Percentiles rank a stretch among this genome's conserved stretches.
phyloP scores from a whole-genome alignment of 192 early-diverging fungal genomes.

The Ambispora gerdemannii region DNA sequence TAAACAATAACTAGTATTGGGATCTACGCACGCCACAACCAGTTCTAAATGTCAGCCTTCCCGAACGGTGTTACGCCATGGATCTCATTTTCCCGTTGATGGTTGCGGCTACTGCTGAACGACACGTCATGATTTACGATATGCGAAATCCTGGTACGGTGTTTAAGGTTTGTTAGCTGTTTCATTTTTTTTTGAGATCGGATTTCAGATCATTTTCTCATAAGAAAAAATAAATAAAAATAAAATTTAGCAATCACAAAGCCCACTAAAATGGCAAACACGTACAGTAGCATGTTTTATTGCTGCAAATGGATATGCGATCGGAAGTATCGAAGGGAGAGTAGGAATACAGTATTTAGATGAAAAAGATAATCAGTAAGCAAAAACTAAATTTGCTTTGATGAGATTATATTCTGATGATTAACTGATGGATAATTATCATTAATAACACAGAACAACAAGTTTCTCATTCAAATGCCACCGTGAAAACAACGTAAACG shows the following conservation, averaged over 20 bases:
- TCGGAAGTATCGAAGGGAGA: slow-evolving; percentile 93
- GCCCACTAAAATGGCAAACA: slow-evolving; percentile 85
- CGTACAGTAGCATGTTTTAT: slow-evolving; percentile 78
- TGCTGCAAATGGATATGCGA: slow-evolving; percentile 74
- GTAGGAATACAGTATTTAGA: slow-evolving; percentile 92
- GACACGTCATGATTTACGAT: slow-evolving; percentile 78
- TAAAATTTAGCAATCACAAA: slow-evolving; percentile 33
- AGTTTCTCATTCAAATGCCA: slow-evolving; percentile 97
- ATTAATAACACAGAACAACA: slow-evolving; percentile 39
- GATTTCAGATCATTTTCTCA: too few species aligned
- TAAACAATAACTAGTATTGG: slow-evolving; percentile 85
- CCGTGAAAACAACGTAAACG: slow-evolving; percentile 61
- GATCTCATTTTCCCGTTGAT: slow-evolving; percentile 75
- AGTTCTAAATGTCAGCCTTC: slow-evolving; percentile 66
- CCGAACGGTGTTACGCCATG: slow-evolving; percentile 90
- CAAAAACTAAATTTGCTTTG: too few species aligned
- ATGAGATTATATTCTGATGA: too few species aligned
- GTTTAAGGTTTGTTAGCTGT: slow-evolving; percentile 54
- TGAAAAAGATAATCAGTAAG: slow-evolving; percentile 64
- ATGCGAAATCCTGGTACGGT: slow-evolving; percentile 70
- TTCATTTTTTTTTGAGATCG: slow-evolving; percentile 1
- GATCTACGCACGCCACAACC: slow-evolving; percentile 79
- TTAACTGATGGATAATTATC: too few species aligned
- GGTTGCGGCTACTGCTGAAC: slow-evolving; percentile 92
- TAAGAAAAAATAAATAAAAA: too few species aligned